Conservation (phyloP, 257 asterid species). For the Handroanthus guayacan region DNA sequence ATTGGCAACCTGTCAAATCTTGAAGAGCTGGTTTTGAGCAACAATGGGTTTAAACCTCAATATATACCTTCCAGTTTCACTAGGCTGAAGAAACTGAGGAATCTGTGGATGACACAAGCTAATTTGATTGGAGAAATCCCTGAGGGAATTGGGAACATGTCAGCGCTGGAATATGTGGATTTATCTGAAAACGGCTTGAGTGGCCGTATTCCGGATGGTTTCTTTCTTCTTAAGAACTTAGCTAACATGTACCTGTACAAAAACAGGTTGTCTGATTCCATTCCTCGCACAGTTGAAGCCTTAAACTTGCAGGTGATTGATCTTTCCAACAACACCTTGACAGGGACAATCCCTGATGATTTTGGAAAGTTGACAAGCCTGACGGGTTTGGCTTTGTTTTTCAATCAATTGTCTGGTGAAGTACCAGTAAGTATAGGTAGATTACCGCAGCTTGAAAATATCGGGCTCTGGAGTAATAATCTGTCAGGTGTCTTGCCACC, state of each 20-base stretch:
- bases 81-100: constrained; percentile 58
- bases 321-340: constrained; percentile 59
- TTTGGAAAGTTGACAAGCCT: constrained; percentile 66
- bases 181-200: constrained; percentile 57
- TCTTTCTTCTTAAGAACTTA: constrained; percentile 66
- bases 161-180: constrained; percentile 63
- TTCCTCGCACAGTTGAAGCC: constrained; percentile 60
- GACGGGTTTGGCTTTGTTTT: constrained; percentile 57
- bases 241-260: constrained; percentile 40
- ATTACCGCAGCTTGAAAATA: constrained; percentile 51
- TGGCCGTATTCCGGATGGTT: constrained; percentile 62
- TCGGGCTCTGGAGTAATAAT: constrained; percentile 55
- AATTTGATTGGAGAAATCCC: constrained; percentile 78
- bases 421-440: constrained; percentile 66
- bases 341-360: constrained; percentile 70
- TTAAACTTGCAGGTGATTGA: constrained; percentile 58
- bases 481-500: constrained; percentile 81
- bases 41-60: constrained; percentile 60
- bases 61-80: constrained; percentile 64
- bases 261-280: constrained; percentile 64
- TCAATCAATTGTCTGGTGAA: constrained; percentile 70
- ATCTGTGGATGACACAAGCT: constrained; percentile 49
- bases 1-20: constrained; percentile 64
- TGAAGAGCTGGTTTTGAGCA: constrained; percentile 49
- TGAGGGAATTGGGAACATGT: constrained; percentile 57